phyloP scores from a whole-genome alignment of 371 early-diverging fungal species.

The Rhizoclosmatium hyalinum region DNA sequence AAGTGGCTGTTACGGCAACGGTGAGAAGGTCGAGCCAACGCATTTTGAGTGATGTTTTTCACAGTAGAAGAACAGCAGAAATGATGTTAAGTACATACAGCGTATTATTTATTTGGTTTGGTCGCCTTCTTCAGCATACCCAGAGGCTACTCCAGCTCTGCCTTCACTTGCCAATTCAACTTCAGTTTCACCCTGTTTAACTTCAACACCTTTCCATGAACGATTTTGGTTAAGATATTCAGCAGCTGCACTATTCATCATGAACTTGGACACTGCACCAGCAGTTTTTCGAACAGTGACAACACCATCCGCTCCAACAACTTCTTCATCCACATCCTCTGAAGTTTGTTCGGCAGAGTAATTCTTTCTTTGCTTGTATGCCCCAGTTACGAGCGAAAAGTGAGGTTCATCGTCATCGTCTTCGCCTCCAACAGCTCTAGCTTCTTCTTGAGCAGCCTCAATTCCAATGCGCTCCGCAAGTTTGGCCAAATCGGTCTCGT shows the following conservation, averaged over 20 bases:
- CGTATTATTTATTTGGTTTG: too few relatives aligned
- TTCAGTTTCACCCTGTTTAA: conserved; percentile 69
- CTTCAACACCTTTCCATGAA: conserved; percentile 81
- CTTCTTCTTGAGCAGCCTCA: conserved; percentile 5
- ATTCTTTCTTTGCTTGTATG: conserved; percentile 51
- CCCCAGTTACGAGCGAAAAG: conserved; percentile 89
- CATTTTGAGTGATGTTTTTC: not conserved
- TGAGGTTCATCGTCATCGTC: conserved; percentile 80
- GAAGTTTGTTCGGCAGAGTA: not conserved
- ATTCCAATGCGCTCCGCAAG: conserved; percentile 28
- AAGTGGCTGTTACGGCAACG: not conserved
- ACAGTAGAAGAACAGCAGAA: too few relatives aligned
- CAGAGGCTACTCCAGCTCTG: conserved; percentile 84
- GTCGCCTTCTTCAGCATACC: conserved; percentile 58
- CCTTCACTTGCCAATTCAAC: conserved; percentile 78
- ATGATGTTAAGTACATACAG: too few relatives aligned
- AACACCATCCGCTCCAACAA: conserved; percentile 18
- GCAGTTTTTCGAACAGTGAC: conserved; percentile 65
- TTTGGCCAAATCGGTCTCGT: conserved; percentile 39
- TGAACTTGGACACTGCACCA: conserved; percentile 63
- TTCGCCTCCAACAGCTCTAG: conserved; percentile 68
- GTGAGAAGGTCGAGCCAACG: not conserved
- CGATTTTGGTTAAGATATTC: conserved; percentile 72
- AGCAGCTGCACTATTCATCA: conserved; percentile 77
- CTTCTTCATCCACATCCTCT: conserved; percentile 3